Conservation (phyloP, 2,329 filamentous ascomycete species). For the Aaosphaeria pasadenensis region DNA sequence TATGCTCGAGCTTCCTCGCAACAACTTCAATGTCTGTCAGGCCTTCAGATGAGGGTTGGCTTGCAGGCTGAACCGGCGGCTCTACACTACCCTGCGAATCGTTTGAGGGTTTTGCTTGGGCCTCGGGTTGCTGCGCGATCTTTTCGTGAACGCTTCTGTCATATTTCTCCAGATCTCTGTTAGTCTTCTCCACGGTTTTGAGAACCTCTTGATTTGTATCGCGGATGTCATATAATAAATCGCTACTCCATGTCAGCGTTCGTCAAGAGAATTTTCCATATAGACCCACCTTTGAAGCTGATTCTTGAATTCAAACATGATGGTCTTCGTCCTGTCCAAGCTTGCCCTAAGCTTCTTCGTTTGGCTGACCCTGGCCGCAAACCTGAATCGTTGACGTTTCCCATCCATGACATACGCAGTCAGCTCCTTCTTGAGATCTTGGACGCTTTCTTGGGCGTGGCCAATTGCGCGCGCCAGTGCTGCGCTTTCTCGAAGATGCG, state of each 20-base stretch:
- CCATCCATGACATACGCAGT: constrained; percentile 3
- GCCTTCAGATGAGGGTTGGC: constrained; percentile 2
- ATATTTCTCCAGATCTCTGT: constrained; percentile 2
- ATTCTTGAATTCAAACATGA: constrained; percentile 4
- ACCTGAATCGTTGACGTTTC: constrained; percentile 3
- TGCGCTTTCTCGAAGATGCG: constrained; percentile 8
- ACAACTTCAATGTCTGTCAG: constrained; percentile 4
- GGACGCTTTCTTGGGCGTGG: constrained; percentile 1
- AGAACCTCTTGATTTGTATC: constrained; percentile 5
- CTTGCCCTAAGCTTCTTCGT: constrained; percentile 3
- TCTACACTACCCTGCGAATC: constrained; percentile 2
- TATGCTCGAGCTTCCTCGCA: constrained; percentile 2
- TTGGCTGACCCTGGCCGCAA: constrained; percentile 2
- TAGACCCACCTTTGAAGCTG: constrained; percentile 2
- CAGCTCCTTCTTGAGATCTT: constrained; percentile 4
- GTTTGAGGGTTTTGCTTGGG: constrained; percentile 1
- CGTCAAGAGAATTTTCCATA: constrained; percentile 1
- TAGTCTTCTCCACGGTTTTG: constrained; percentile 2
- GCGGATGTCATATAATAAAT: constrained; percentile 4
- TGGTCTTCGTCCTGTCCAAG: constrained; percentile 4
- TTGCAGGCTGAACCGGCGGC: constrained; percentile 1
- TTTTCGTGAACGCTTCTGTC: constrained; percentile 2
- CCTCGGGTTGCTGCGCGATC: constrained; percentile 2
- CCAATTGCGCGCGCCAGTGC: constrained; percentile 2
- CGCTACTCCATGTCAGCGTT: constrained; percentile 2